phyloP scores from a whole-genome alignment of 208 protist genomes.

The Trypanosoma boissoni region DNA sequence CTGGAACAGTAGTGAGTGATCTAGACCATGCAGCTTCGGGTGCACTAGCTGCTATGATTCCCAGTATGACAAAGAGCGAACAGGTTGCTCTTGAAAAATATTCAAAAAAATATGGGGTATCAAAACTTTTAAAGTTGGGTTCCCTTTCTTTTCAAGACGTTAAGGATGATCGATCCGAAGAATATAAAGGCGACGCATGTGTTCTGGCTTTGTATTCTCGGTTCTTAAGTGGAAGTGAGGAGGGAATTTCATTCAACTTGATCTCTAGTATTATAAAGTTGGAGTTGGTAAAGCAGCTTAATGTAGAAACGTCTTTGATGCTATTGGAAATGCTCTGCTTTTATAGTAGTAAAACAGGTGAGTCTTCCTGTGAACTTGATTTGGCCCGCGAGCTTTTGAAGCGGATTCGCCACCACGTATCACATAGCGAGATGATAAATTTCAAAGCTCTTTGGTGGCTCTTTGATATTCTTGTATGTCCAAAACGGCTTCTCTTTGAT shows the following conservation, averaged over 20 bases:
- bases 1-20: constrained; percentile 49
- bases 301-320: constrained; percentile 19
- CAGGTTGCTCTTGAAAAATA: constrained; percentile 34
- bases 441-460: constrained; percentile 50
- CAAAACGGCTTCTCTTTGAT: constrained; percentile 1
- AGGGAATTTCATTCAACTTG: neutral
- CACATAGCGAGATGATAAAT: constrained; percentile 20
- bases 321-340: constrained; percentile 23
- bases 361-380: constrained; percentile 6
- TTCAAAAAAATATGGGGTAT: constrained; percentile 30
- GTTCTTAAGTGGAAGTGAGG: constrained; percentile 10
- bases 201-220: constrained; percentile 22
- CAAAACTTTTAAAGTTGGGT: neutral
- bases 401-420: constrained; percentile 17
- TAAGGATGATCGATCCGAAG: neutral
- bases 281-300: constrained; percentile 12
- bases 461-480: constrained; percentile 27
- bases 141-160: neutral
- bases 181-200: neutral
- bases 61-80: constrained; percentile 63
- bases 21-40: constrained; percentile 38
- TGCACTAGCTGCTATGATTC: constrained; percentile 42
- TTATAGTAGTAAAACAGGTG: constrained; percentile 6
- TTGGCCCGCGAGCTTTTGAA: constrained; percentile 13
- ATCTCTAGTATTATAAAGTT: neutral